phyloP scores from a whole-genome alignment of 805 yeast genomes.

The Pichia cabralensis region DNA sequence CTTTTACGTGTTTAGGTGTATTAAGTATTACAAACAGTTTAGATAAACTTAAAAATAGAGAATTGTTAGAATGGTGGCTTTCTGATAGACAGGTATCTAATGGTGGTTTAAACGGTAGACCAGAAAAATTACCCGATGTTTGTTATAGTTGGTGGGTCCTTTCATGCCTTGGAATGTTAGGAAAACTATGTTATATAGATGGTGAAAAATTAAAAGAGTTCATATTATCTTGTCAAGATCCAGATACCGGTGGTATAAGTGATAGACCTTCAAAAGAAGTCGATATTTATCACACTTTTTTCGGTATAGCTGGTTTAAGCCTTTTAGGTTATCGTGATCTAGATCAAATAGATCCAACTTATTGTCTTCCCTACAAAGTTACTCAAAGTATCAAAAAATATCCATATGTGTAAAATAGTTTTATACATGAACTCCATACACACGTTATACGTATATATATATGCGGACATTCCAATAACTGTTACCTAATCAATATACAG shows the following conservation, averaged over 20 bases:
- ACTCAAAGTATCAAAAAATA: conserved; percentile 26
- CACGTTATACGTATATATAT: neutral
- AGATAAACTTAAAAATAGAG: conserved; percentile 33
- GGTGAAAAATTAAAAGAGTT: conserved; percentile 49
- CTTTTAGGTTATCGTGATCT: conserved; percentile 55
- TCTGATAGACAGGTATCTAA: conserved; percentile 77
- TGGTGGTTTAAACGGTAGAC: conserved; percentile 95
- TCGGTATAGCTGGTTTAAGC: conserved; percentile 83
- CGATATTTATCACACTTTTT: conserved; percentile 88
- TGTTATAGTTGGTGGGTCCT: conserved; percentile 98
- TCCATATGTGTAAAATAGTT: conserved; percentile 14
- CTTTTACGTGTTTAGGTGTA: conserved; percentile 76
- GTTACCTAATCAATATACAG: conserved; percentile 22
- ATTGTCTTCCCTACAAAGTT: conserved; percentile 63
- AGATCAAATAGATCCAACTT: conserved; percentile 68
- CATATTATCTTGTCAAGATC: conserved; percentile 71
- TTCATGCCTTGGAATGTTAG: conserved; percentile 60
- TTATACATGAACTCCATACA: neutral
- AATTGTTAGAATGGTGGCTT: conserved; percentile 71
- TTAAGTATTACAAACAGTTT: conserved; percentile 58
- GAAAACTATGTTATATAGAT: conserved; percentile 70
- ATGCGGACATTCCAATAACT: neutral
- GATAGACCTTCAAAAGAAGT: conserved; percentile 87
- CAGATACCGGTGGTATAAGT: conserved; percentile 75
- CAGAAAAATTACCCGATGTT: conserved; percentile 93